Evolutionary conservation across 768 basidiomycete species (phyloP), one percentile per base, ranked within the genome.

Genomic region (Gyrodon lividus): DNA sequence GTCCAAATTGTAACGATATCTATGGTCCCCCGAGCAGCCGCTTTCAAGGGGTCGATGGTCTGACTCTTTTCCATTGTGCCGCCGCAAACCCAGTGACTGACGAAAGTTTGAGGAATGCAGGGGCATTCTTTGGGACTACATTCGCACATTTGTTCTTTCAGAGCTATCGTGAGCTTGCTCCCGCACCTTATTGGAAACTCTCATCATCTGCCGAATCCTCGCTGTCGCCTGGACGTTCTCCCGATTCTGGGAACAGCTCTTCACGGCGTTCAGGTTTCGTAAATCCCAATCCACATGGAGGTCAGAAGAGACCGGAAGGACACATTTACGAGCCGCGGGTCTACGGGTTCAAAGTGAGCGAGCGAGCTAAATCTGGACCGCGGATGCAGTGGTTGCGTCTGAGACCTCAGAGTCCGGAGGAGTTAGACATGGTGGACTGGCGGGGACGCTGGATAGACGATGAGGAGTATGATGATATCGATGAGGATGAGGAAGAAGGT

Each of bases 91-190:
- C 34, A 43, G 51, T 48, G 31, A 41, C 56, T 48, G 52, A 60
- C 24, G 50, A 42, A 43, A 20, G 56, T 58, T 56, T 34, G 57
- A 61, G 51, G 56, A 56, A 58, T 54, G 31, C 56, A 98, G 95
- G 96, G 56, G 97, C 97, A 10, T 99, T 98, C 75, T 99, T 99
- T 74, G 97, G 97, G 19, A 98, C 96, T 0, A 98, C 96, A n/a
- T 99, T 99, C 69, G 79, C 95, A 1, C 94, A 98, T 63, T 78
- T 99, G 22, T 96, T 98, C 74, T 98, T 98, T 80, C 94, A 98
- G 66, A 94, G 90, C 56, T 98, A 96, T 73, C 89, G 91, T 22
- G 93, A 96, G 67, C 81, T 95, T n/a, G 84, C 92, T 8, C 90
- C 95, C 0, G 91, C 92, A 22, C 92, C 95, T 2, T 98, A 93